Percentiles rank a stretch among this genome's conserved stretches.
Evolutionary conservation across 2,329 filamentous ascomycete genomes (phyloP).

Genomic region (Mycosphaerelloides madeirae): DNA sequence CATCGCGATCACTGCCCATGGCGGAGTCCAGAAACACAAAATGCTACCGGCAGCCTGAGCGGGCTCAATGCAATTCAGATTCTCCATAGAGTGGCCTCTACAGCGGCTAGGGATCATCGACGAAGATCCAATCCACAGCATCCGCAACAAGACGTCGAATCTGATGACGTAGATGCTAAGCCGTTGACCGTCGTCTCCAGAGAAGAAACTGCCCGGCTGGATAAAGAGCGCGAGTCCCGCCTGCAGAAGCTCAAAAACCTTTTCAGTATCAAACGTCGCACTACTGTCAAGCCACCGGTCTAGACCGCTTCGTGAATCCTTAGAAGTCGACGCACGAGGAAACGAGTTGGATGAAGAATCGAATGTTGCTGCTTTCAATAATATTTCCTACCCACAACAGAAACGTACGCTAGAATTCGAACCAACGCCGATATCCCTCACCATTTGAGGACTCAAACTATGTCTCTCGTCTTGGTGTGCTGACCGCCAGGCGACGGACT

Average conservation of each 20-base stretch:
- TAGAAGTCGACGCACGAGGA: too few species aligned
- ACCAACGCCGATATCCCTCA: too few species aligned
- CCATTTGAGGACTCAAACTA: too few species aligned
- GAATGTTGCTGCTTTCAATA: too few species aligned
- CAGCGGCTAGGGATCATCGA: constrained; percentile 29
- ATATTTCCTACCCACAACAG: too few species aligned
- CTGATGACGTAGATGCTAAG: constrained; percentile 6
- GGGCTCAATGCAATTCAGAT: constrained; percentile 32
- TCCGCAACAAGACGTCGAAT: constrained; percentile 1
- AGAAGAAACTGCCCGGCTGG: constrained; percentile 29
- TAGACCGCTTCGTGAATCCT: neutral
- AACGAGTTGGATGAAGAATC: too few species aligned
- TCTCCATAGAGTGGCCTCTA: constrained; percentile 28
- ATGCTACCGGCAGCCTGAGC: constrained; percentile 29
- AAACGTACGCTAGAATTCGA: too few species aligned
- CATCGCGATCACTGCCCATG: constrained; percentile 38
- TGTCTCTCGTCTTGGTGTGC: too few species aligned
- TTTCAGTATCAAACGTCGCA: constrained; percentile 30
- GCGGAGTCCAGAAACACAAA: constrained; percentile 32
- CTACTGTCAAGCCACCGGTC: constrained; percentile 12
- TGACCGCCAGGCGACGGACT: too few species aligned
- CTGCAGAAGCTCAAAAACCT: constrained; percentile 33
- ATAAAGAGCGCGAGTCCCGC: constrained; percentile 33
- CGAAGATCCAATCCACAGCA: constrained; percentile 24
- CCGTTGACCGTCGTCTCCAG: constrained; percentile 14